phyloP scores from a whole-genome alignment of 2,329 filamentous ascomycete genomes.

The Thielaviopsis euricoi region DNA sequence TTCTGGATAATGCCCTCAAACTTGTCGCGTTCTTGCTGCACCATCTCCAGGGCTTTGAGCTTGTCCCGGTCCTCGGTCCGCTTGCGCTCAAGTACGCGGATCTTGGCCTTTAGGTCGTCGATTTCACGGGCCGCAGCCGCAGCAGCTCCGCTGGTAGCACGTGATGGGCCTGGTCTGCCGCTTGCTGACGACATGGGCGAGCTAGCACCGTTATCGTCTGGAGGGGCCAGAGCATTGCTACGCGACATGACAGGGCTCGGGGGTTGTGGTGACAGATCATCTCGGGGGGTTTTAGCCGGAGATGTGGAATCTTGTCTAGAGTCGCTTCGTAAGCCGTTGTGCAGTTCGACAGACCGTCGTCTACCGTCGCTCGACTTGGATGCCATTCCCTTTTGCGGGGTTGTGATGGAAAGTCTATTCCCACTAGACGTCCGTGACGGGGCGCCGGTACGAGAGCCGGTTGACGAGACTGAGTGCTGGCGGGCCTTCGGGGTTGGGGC shows the following conservation, averaged over 20 bases:
- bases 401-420: constrained; percentile 7
- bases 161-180: constrained; percentile 12
- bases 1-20: constrained; percentile 80
- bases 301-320: constrained; percentile 18
- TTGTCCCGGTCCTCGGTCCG: constrained; percentile 72
- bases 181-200: constrained; percentile 15
- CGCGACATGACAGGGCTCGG: constrained; percentile 34
- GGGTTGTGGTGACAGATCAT: constrained; percentile 31
- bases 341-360: constrained; percentile 27
- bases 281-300: constrained; percentile 34
- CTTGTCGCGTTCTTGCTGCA: constrained; percentile 60
- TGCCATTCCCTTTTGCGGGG: constrained; percentile 1
- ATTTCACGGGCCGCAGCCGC: constrained; percentile 48
- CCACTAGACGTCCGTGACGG: constrained; percentile 24
- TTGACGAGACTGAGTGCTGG: constrained; percentile 28
- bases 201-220: constrained; percentile 24
- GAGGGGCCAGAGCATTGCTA: constrained; percentile 34
- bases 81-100: constrained; percentile 78
- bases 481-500: constrained; percentile 29
- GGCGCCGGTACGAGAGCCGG: constrained; percentile 19
- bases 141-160: constrained; percentile 25
- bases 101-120: constrained; percentile 76
- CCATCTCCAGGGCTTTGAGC: constrained; percentile 58
- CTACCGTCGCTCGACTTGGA: constrained; percentile 15
- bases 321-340: constrained; percentile 2